Evolutionary conservation across 805 yeast genomes (phyloP), one percentile per base, ranked within the genome.

Genomic region (Starmerella apicola): DNA sequence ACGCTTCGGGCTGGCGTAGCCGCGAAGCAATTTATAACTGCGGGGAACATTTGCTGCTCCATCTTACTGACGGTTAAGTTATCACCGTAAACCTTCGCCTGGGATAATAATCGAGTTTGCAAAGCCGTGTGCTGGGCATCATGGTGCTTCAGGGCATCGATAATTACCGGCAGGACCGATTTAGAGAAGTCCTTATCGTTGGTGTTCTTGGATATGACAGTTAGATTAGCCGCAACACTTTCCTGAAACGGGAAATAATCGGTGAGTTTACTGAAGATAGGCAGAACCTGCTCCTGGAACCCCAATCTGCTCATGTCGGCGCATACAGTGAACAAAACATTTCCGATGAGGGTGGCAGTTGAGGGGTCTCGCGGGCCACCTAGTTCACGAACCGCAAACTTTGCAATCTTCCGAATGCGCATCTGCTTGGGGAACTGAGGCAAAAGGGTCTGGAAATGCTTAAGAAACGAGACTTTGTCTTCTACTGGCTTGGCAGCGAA

Each of bases 1-100:
- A 91, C 80, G 4, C 81, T 74, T 25, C 86, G 64, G 22, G 91
- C 74, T 0, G 86, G 82, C 1, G 98, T 91, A 33, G 83, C 79
- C 28, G 84, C 72, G 60, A 88, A 91, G 6, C 83, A 69, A 33
- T 68, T 70, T 33, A 83, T 71, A 15, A 84, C 64, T 33, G 74
- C 61, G 2, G 95, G 94, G 56, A 81, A 74, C n/a, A 85, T 62
- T 24, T 73, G 72, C 50, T 75, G 78, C 50, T 88, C 84, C 41
- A 85, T 67, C 16, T 76, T 71, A 9, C 84, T 68, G 50, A 78
- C 78, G 41, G 78, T 86, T 34, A 78, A 62, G 34, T 69, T 63
- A 6, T 60, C 66, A 2, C 71, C 51, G 25, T 72, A 58, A 15
- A 58, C 44, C 2, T 64, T 57, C 18, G 71, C 56, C 38, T 70